phyloP scores from a whole-genome alignment of 257 asterid species.

The Craterostigma plantagineum region DNA sequence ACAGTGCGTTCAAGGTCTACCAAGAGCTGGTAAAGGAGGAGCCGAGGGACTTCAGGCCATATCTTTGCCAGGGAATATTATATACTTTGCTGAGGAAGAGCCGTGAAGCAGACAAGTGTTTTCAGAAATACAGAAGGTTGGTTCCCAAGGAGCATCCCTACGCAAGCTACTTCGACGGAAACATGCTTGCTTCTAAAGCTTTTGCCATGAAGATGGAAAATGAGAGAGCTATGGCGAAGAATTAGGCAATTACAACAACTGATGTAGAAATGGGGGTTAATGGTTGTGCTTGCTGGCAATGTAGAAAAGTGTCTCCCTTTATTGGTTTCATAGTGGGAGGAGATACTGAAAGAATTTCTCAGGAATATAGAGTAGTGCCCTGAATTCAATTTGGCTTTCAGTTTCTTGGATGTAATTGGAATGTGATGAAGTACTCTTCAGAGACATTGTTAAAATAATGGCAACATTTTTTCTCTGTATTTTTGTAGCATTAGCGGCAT shows the following conservation, averaged over 20 bases:
- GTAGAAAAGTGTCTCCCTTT: no score
- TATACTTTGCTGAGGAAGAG: not conserved
- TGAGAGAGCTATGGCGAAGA: constrained; percentile 14
- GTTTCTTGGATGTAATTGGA: no score
- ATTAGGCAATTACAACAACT: constrained; percentile 7
- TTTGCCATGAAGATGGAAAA: not conserved
- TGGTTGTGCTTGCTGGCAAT: no score
- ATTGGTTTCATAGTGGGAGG: no score
- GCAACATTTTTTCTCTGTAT: no score
- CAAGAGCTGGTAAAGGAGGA: not conserved
- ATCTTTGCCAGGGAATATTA: not conserved
- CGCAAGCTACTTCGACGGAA: not conserved
- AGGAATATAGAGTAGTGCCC: no score
- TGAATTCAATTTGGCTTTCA: no score
- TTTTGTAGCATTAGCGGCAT: no score
- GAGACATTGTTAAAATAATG: no score
- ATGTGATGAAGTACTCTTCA: no score
- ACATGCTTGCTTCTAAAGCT: not conserved
- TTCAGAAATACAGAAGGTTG: not conserved
- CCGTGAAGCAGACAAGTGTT: not conserved
- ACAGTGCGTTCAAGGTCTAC: not conserved
- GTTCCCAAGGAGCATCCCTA: not conserved
- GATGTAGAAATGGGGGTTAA: no score
- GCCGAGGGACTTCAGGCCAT: not conserved
- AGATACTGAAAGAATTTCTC: no score